Evolutionary conservation across 2,329 filamentous ascomycete genomes (phyloP).

Genomic region (Arthrobotrys megalospora): DNA sequence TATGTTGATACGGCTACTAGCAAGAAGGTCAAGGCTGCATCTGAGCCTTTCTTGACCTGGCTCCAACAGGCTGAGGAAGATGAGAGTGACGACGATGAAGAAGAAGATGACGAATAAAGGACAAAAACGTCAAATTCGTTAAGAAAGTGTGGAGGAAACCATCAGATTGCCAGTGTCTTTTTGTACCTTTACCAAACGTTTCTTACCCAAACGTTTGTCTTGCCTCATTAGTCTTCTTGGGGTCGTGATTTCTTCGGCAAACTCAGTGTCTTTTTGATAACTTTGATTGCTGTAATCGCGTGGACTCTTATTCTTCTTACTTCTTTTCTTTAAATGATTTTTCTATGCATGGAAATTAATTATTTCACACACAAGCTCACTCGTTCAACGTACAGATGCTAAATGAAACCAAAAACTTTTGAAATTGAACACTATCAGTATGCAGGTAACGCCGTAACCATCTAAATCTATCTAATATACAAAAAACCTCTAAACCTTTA

Average conservation of each 20-base stretch:
- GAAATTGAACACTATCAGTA: constrained; percentile 1
- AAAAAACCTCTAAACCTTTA: constrained; percentile 8
- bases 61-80: constrained; percentile 86
- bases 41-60: constrained; percentile 94
- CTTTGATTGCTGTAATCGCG: constrained; percentile 15
- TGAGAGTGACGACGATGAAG: constrained; percentile 78
- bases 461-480: constrained; percentile 9
- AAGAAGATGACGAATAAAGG: constrained; percentile 66
- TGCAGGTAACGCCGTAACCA: constrained; percentile 9
- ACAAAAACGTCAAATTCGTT: neutral
- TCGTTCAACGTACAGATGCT: neutral
- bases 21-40: constrained; percentile 95
- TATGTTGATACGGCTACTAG: constrained; percentile 91
- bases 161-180: constrained; percentile 26
- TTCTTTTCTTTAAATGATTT: constrained; percentile 17
- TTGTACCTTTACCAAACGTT: neutral
- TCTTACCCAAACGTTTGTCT: constrained; percentile 6
- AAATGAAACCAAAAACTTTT: constrained; percentile 15
- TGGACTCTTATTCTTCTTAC: neutral
- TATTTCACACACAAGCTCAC: neutral
- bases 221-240: neutral
- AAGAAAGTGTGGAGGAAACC: neutral
- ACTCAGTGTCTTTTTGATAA: constrained; percentile 7
- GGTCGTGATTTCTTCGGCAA: constrained; percentile 33
- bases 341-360: constrained; percentile 6